Base-by-base conservation (phyloP, 2,329 filamentous ascomycete genomes). In the Exophiala lecanii-corni region DNA sequence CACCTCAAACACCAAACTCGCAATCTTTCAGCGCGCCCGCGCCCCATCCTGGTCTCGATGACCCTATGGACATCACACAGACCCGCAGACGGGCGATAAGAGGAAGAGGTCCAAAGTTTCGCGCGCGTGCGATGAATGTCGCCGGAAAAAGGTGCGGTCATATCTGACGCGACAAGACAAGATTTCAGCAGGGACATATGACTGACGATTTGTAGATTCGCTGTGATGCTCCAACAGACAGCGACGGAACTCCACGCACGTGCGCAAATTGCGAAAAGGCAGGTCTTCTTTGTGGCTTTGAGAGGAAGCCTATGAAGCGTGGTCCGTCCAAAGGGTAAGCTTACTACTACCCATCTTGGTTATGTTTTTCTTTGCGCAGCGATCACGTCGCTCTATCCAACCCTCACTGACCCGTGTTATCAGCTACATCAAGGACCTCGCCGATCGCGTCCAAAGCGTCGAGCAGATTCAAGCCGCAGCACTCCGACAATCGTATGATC, bases 351-450 rank as follows among this genome's bases (percentile, higher is more conserved):
- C 20, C 13, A 21, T 7, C n/a, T n/a, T n/a, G n/a, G n/a, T n/a
- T n/a, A n/a, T n/a, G n/a, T n/a, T n/a, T n/a, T n/a, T n/a, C n/a
- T n/a, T n/a, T n/a, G n/a, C n/a, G n/a, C n/a, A n/a, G n/a, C n/a
- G n/a, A n/a, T n/a, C n/a, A n/a, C n/a, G n/a, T n/a, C n/a, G n/a
- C n/a, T n/a, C n/a, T n/a, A n/a, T n/a, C n/a, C n/a, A n/a, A n/a
- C n/a, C 18, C 18, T 35, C 13, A 43, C 36, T 46, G 43, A 35
- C 35, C 23, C 12, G 23, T 7, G 12, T 26, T 34, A 19, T 39
- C 57, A 86, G 82, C 12, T 94, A 94, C 57, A 95, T 95, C 62
- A 94, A 94, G 61, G 88, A 94, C 62, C 75, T 95, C 16, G 87
- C 88, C 17, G 88, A 94, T 59, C 75, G 89, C 18, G 80, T 95